Base-by-base conservation (phyloP, 306 rosid species). In the Quercus dentata region DNA sequence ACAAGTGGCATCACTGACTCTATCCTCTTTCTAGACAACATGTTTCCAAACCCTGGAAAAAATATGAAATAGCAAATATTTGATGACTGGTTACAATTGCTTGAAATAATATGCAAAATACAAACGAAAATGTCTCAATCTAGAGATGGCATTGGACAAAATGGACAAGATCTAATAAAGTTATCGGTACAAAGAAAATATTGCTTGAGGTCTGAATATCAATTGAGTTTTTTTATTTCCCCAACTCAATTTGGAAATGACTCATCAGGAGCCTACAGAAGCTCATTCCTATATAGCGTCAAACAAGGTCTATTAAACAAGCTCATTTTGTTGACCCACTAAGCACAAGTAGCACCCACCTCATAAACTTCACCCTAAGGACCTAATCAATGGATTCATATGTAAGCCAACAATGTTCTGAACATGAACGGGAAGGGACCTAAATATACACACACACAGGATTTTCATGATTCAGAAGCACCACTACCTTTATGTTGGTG, bases 1-100 rank as follows among this genome's bases (percentile, higher is more conserved):
- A 74, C 91, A 94, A 62, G 99, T 94, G 74, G 99, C 95, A 85
- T 94, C 99, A 46, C 92, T 75, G 55, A 91, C 97, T 10, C 87
- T 85, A 81, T 94, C 99, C 70, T 97, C 97, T 83, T 90, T 90
- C 77, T 74, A 80, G 71, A 92, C 81, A 68, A 92, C 81, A 77
- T 73, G 81, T 56, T 91, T 87, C 97, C 99, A 94, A 14, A 92
- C 89, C 87, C 97, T 94, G 81, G 73, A 21, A 76, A 49, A 30
- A 44, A 69, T 69, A 71, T 28, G 61, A 76, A 63, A 28, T 49
- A 49, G 77, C 68, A 14, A 52, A 77, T 35, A 73, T 41, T 71
- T 63, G 62, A 69, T 51, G 77, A 58, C 8, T 61, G 71, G 59
- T 56, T 49, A 31, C 13, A 71, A 81, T 41, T 56, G 73, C 56